These are phyloP conservation scores for Boletellus emodensis DNA, from an alignment of 768 basidiomycete species.

Conservation along the genomic window DNA sequence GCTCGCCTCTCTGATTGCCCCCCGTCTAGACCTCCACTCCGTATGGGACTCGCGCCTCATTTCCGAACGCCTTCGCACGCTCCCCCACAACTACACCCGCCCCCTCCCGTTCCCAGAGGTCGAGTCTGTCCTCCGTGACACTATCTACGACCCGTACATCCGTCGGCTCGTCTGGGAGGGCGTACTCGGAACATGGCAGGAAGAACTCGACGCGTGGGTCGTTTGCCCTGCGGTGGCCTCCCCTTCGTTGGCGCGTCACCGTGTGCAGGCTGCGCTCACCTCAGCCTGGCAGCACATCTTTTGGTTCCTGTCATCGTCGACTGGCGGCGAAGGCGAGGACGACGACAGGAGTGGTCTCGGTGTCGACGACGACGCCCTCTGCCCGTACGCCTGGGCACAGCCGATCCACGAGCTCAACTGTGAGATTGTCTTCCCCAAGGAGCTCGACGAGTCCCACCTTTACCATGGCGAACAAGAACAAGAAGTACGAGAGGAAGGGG, in stretches of 20 bases:
- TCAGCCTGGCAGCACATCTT: constrained; percentile 28
- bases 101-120: constrained; percentile 67
- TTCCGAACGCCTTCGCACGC: constrained; percentile 72
- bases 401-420: constrained; percentile 78
- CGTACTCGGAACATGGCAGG: constrained; percentile 61
- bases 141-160: constrained; percentile 85
- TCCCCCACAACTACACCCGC: constrained; percentile 69
- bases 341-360: constrained; percentile 26
- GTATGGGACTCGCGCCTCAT: constrained; percentile 85
- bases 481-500: not conserved
- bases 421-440: constrained; percentile 73
- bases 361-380: constrained; percentile 56
- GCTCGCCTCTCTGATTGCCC: not conserved
- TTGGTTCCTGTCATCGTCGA: constrained; percentile 5
- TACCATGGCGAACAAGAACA: not conserved
- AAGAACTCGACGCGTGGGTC: constrained; percentile 62
- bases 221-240: constrained; percentile 44
- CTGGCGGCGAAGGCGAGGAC: not conserved
- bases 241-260: too few species aligned
- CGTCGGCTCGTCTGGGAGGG: constrained; percentile 88
- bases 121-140: constrained; percentile 63
- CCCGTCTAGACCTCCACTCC: constrained; percentile 65
- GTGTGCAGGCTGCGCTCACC: constrained; percentile 3
- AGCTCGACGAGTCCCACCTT: constrained; percentile 41
- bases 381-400: constrained; percentile 77